phyloP scores from a whole-genome alignment of 2,329 filamentous ascomycete species.

The Alternaria sp. region DNA sequence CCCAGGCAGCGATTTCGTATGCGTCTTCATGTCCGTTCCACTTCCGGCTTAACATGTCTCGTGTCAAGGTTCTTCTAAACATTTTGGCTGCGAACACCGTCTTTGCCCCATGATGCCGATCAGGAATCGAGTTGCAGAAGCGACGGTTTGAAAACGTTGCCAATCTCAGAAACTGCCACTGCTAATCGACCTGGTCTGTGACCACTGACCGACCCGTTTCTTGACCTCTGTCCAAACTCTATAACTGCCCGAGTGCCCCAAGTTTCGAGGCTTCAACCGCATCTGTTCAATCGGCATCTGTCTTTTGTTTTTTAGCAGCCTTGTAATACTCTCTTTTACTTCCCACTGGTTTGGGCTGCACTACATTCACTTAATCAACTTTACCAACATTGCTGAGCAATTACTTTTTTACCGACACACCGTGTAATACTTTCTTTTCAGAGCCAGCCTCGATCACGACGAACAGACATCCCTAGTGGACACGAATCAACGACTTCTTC shows the following conservation, averaged over 20 bases:
- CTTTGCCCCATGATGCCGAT: constrained; percentile 43
- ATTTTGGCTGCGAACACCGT: constrained; percentile 40
- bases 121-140: constrained; percentile 45
- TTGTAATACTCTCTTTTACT: constrained; percentile 56
- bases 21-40: constrained; percentile 32
- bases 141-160: constrained; percentile 52
- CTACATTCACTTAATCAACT: constrained; percentile 56
- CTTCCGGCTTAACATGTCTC: constrained; percentile 47
- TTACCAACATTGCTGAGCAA: constrained; percentile 22
- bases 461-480: constrained; percentile 48
- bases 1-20: constrained; percentile 36
- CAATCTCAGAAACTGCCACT: constrained; percentile 50
- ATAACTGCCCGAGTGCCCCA: constrained; percentile 46
- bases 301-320: constrained; percentile 50
- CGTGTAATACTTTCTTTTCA: constrained; percentile 48
- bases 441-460: constrained; percentile 54
- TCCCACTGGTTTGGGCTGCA: constrained; percentile 62
- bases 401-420: constrained; percentile 34
- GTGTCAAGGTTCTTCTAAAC: constrained; percentile 48
- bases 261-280: constrained; percentile 47
- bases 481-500: constrained; percentile 30
- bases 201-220: constrained; percentile 37
- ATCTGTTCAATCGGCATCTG: constrained; percentile 47
- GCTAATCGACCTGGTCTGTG: constrained; percentile 45
- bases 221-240: constrained; percentile 38